A percentile compares a stretch with the other conserved stretches of the same genome.
These are phyloP conservation scores for Fagus crenata DNA, from an alignment of 306 rosid species.

Conservation along the genomic window DNA sequence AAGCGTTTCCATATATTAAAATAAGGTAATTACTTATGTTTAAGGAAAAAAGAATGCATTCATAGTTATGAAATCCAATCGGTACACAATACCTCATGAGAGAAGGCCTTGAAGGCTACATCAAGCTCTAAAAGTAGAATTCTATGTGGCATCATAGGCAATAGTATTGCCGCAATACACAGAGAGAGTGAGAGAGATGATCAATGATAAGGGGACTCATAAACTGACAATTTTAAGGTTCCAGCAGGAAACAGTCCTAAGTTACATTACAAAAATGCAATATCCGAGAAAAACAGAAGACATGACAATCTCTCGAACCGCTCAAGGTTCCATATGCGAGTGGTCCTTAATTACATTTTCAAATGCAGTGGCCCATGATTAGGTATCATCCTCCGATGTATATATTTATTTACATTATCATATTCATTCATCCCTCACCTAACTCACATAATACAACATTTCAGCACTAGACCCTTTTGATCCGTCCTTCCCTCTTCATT, in stretches of 20 bases:
- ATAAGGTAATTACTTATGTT: too few species aligned
- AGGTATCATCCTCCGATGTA: conserved; percentile 35
- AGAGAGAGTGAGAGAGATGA: not conserved
- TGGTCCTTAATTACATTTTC: conserved; percentile 44
- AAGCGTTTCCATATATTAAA: too few species aligned
- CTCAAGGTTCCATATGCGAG: conserved; percentile 38
- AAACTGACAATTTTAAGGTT: not conserved
- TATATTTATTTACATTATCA: conserved; percentile 52
- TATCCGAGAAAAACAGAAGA: conserved; percentile 14
- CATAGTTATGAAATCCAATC: too few species aligned
- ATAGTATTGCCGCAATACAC: too few species aligned
- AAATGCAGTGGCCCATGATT: conserved; percentile 44
- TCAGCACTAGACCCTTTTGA: conserved; percentile 88
- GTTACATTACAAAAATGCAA: conserved; percentile 15
- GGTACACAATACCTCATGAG: too few species aligned
- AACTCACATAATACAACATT: conserved; percentile 70
- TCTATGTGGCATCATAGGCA: not conserved
- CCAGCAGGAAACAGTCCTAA: conserved; percentile 19
- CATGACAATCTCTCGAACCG: conserved; percentile 29
- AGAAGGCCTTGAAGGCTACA: too few species aligned
- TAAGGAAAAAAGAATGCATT: too few species aligned
- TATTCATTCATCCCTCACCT: conserved; percentile 36
- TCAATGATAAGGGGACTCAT: not conserved
- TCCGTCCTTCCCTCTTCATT: conserved; percentile 85
- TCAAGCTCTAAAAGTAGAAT: too few species aligned